Conservation (phyloP, 2,329 filamentous ascomycete species). For the Fusarium stilboides region DNA sequence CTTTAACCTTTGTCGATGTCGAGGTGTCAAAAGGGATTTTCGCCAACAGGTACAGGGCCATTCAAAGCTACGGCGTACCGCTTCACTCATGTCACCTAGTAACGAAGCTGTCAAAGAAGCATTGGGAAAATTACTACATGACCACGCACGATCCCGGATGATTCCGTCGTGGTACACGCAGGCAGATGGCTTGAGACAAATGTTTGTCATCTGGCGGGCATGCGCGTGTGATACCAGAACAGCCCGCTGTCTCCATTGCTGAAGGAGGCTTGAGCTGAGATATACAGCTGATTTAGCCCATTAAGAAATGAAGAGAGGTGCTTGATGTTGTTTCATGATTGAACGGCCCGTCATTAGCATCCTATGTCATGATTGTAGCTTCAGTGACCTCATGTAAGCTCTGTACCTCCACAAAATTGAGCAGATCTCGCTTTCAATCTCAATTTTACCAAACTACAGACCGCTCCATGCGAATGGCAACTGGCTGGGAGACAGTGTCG, state of each 20-base stretch:
- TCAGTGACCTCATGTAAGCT: neutral
- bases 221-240: constrained; percentile 33
- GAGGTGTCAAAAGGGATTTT: neutral
- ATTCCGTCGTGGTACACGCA: constrained; percentile 37
- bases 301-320: neutral
- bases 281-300: neutral
- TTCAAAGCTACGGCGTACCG: constrained; percentile 1
- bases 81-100: constrained; percentile 17
- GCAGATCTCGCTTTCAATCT: neutral
- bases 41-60: neutral
- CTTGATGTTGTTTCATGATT: neutral
- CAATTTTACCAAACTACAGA: constrained; percentile 5
- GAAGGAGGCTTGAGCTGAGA: constrained; percentile 1
- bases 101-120: constrained; percentile 39
- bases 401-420: neutral
- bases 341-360: neutral
- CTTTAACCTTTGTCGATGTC: neutral
- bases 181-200: constrained; percentile 39
- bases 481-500: constrained; percentile 18
- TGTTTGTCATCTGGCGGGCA: constrained; percentile 44
- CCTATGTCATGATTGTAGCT: neutral
- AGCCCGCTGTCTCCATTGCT: constrained; percentile 7
- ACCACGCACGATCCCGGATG: constrained; percentile 31
- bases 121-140: constrained; percentile 39
- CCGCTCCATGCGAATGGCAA: constrained; percentile 13